Evolutionary conservation across 2,329 filamentous ascomycete species (phyloP), one percentile per base, ranked within the genome.

Genomic region (Stemphylium vesicarium): DNA sequence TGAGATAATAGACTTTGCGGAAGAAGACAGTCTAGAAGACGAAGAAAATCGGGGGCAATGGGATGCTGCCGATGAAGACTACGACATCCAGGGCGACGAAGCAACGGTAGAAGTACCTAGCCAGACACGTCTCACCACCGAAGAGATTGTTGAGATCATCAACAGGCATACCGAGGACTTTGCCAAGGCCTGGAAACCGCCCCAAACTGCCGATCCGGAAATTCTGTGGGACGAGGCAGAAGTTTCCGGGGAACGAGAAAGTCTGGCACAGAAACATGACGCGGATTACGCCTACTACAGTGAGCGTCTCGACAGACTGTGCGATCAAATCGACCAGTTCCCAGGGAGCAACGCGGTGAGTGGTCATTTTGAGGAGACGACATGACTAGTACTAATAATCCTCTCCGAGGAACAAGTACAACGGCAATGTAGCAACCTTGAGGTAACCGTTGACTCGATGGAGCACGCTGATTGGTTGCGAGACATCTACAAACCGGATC

Each of bases 371-470:
- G 6, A 2, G 6, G 1, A 18, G n/a, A 18, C 10, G 2, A 12
- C 2, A n/a, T 11, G 13, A 20, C 2, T 9, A 11, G 1, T 7
- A 5, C 47, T 55, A 10, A 55, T 18, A 32, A n/a, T 8, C 4
- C 26, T 15, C 26, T 16, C 35, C 2, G 9, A 55, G 52, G 64
- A 73, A 1, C 80, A 86, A 12, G 69, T 95, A 12, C 75, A 79
- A 22, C 76, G 74, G 5, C 84, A 86, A 63, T 86, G 86, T 43
- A 74, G 77, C 10, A 82, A 77, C 32, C 77, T 96, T 50, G 86
- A 94, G 55, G 77, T 80, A 4, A 91, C 82, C 3, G 75, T 96
- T 0, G 82, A 84, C 32, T 82, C 89, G 50, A 82, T 84, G 43
- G 78, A 88, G 64, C 73, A 84, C 35, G 70, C 81, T 8, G 65